Conservation (phyloP, 371 early-diverging fungal species). For the Mortierella sp. region DNA sequence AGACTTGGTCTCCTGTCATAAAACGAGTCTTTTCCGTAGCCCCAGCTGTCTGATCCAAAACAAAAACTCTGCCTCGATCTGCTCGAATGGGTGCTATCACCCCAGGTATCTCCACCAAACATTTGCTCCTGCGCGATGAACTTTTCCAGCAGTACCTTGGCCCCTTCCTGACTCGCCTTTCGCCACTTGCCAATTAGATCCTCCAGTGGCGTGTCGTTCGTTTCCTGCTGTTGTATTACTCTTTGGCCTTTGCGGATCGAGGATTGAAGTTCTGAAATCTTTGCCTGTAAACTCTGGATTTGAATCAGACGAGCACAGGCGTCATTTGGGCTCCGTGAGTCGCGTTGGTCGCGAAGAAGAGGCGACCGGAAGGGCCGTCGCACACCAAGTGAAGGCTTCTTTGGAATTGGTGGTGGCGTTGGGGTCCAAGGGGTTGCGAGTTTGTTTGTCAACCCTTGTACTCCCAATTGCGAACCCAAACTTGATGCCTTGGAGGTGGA, state of each 20-base stretch:
- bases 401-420: background rate
- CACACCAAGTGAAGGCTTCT: background rate
- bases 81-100: background rate
- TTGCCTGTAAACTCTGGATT: conserved; percentile 15
- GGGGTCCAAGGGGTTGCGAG: background rate
- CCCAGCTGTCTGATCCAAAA: background rate
- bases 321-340: background rate
- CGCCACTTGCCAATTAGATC: conserved; percentile 45
- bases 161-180: conserved; percentile 38
- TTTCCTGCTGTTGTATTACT: conserved; percentile 27
- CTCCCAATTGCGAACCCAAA: background rate
- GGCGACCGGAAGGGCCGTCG: conserved; percentile 32
- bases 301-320: conserved; percentile 12
- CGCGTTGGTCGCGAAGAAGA: background rate
- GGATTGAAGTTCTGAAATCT: conserved; percentile 25
- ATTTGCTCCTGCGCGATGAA: conserved; percentile 22
- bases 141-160: conserved; percentile 32
- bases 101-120: conserved; percentile 10
- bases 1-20: background rate
- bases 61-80: background rate
- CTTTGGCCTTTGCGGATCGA: conserved; percentile 35
- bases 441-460: no score
- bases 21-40: background rate
- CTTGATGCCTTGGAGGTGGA: background rate
- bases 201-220: conserved; percentile 18